Base-by-base conservation (phyloP, 257 asterid species). In the Solanum rostratum region DNA sequence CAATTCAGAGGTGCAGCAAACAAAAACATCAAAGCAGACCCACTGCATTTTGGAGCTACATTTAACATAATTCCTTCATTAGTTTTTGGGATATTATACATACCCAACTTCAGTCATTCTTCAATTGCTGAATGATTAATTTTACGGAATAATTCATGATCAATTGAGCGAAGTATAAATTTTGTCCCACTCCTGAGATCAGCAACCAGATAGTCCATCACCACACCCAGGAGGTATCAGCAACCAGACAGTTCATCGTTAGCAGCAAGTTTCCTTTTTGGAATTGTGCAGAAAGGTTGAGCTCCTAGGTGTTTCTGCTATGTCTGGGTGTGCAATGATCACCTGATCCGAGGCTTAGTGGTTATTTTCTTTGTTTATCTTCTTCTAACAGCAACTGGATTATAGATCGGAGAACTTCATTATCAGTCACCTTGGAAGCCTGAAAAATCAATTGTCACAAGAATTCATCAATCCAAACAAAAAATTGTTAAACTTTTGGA, bases 381-480 rank as follows among this genome's bases (percentile, higher is more conserved):
- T 96, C 98, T 84, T 95, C 98, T 43, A 93, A 87, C 85, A 96
- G 92, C 91, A 96, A 88, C 82, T 95, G 98, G 53, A 94, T 89
- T 84, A 96, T 95, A 30, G 98, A 93, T 84, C 88, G 89, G 71
- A 96, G 92, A 82, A 96, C 98, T 90, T 95, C 98, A 85, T 88
- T 90, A 52, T 93, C 92, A 37, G 81, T 86, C 46, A 90, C 87
- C 12, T 89, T 84, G 73, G 91, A 84, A 7, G 86, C 86, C 90
- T 89, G 86, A 50, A 73, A 76, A 9, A 50, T 50, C 10, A 50
- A 54, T 2, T 16, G 63, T 16, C 63, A 29, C 22, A 18, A 50
- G 7, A 85, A 80, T 84, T 88, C 93, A 91, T 90, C 88, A 86
- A 74, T 53, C 50, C 81, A 89, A 70, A 59, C 80, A 70, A 16